phyloP scores from a whole-genome alignment of 1,284 basidiomycete genomes.

The Ganoderma resinaceum region DNA sequence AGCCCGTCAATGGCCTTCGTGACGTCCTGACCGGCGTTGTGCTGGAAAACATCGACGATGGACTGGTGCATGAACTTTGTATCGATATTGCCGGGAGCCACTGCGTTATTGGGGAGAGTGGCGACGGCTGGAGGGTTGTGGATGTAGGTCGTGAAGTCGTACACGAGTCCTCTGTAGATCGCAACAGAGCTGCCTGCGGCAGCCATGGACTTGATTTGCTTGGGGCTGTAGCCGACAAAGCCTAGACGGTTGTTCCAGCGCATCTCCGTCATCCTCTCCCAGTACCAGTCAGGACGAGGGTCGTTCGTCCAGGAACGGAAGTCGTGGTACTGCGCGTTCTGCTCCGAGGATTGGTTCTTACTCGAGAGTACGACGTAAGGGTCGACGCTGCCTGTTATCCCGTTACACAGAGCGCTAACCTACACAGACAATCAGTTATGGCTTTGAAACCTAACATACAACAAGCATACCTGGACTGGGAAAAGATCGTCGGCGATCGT shows the following conservation, averaged over 20 bases:
- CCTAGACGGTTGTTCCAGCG: slow-evolving; percentile 89
- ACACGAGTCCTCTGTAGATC: slow-evolving; percentile 86
- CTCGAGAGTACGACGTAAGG: slow-evolving; percentile 62
- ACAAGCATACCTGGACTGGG: slow-evolving; percentile 83
- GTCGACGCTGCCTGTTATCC: slow-evolving; percentile 66
- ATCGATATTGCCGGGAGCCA: slow-evolving; percentile 62
- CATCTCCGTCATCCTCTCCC: slow-evolving; percentile 90
- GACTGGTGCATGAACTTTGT: slow-evolving; percentile 81
- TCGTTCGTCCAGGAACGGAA: slow-evolving; percentile 91
- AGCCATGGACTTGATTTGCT: slow-evolving; percentile 80
- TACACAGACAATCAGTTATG: slow-evolving; percentile 37
- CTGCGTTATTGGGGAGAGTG: slow-evolving; percentile 53
- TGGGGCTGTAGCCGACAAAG: slow-evolving; percentile 88
- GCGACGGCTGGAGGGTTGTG: slow-evolving; percentile 59
- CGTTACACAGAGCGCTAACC: slow-evolving; percentile 95
- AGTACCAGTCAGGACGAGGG: slow-evolving; percentile 97
- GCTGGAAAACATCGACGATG: slow-evolving; percentile 85
- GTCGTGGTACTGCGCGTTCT: slow-evolving; percentile 92
- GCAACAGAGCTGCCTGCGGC: slow-evolving; percentile 72
- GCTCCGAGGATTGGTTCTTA: slow-evolving; percentile 77
- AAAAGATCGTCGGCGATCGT: slow-evolving; percentile 81
- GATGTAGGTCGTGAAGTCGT: slow-evolving; percentile 89
- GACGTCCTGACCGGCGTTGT: slow-evolving; percentile 85
- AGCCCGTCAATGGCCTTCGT: slow-evolving; percentile 81
- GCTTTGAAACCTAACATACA: neutral